Conservation (phyloP, 306 rosid species). For the Prunus salicina region DNA sequence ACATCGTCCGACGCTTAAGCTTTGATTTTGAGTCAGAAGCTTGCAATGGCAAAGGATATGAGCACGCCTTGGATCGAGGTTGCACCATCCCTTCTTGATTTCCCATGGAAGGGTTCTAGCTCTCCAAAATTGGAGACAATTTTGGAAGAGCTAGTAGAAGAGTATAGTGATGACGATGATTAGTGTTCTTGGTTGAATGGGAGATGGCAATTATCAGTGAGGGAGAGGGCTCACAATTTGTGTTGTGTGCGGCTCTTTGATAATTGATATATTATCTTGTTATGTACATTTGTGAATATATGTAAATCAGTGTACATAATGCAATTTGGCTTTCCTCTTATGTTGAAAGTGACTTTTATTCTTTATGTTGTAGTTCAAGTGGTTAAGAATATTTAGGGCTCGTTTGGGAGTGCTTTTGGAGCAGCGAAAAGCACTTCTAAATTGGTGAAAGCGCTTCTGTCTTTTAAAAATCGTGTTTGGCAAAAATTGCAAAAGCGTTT, state of each 20-base stretch:
- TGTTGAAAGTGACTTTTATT: background rate
- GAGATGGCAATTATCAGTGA: background rate
- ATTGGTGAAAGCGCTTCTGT: too few species aligned
- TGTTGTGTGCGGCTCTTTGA: background rate
- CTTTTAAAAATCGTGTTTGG: too few species aligned
- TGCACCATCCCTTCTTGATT: conserved; percentile 45
- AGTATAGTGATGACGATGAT: conserved; percentile 23
- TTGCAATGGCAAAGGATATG: conserved; percentile 30
- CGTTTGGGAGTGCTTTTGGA: too few species aligned
- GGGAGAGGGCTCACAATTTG: background rate
- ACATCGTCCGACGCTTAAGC: background rate
- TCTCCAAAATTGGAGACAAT: conserved; percentile 50
- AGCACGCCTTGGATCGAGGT: conserved; percentile 55
- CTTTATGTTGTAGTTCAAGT: too few species aligned
- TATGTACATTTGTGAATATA: background rate
- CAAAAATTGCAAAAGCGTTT: too few species aligned
- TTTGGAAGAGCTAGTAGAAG: conserved; percentile 40
- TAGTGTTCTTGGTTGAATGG: background rate
- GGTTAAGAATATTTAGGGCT: too few species aligned
- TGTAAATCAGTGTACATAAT: background rate
- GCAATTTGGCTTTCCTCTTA: background rate
- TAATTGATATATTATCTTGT: background rate
- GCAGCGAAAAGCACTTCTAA: too few species aligned
- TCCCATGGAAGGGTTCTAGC: conserved; percentile 31
- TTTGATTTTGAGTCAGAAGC: background rate